Evolutionary conservation across 2,329 filamentous ascomycete genomes (phyloP).

Genomic region (Claviceps monticola): DNA sequence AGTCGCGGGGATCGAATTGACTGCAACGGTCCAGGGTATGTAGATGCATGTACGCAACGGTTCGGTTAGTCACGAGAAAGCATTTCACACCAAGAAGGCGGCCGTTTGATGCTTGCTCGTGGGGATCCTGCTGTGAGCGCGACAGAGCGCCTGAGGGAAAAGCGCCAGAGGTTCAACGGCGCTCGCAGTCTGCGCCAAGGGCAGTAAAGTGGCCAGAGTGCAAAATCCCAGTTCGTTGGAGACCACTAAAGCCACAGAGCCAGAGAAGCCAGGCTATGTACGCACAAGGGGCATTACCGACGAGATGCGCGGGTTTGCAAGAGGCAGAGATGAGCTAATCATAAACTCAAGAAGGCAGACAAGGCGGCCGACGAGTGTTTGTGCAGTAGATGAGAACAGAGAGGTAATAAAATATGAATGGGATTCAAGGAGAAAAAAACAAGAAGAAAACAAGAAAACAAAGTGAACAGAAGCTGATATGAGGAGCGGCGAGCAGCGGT

Average conservation of each 20-base stretch:
- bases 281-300: not conserved
- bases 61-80: not conserved
- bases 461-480: not conserved
- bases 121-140: not conserved
- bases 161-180: not conserved
- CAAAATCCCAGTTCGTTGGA: not conserved
- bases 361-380: not conserved
- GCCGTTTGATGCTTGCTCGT: not conserved
- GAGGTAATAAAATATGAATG: not conserved
- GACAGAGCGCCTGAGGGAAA: not conserved
- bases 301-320: not conserved
- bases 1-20: not conserved
- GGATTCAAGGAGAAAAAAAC: not conserved
- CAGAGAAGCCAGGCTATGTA: not conserved
- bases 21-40: not conserved
- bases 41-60: not conserved
- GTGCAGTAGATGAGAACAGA: not conserved
- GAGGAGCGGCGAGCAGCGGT: too few species aligned
- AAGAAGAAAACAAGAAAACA: not conserved
- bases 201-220: not conserved
- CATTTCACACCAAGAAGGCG: not conserved
- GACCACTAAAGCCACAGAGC: not conserved
- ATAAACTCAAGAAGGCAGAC: not conserved
- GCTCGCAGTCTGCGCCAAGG: not conserved
- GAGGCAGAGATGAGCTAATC: not conserved